Percentiles rank a stretch among this genome's conserved stretches.
Evolutionary conservation across 78 protist species (phyloP).

Genomic region (Dictyostelium firmibasis): DNA sequence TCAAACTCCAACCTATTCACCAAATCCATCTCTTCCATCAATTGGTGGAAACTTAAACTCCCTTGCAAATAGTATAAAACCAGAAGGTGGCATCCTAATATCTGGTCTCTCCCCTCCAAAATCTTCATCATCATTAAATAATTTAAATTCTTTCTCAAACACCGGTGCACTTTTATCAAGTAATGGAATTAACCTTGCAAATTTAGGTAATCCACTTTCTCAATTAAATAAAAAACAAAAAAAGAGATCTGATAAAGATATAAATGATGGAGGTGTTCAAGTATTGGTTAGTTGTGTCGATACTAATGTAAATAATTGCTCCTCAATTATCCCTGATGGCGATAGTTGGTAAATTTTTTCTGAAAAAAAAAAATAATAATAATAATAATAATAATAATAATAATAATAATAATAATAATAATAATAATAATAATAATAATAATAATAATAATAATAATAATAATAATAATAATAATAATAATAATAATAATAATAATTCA

Average conservation of each 20-base stretch:
- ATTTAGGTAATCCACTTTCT: not conserved
- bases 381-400: no score
- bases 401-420: no score
- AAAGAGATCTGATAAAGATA: conserved; percentile 7
- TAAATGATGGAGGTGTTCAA: conserved; percentile 22
- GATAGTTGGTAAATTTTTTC: conserved; percentile 19
- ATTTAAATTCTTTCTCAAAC: not conserved
- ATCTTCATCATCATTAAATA: not conserved
- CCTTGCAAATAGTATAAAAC: not conserved
- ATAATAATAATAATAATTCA: no score
- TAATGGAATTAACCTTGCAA: not conserved
- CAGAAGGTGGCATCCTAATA: not conserved
- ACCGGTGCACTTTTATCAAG: not conserved
- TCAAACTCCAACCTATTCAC: conserved; percentile 11
- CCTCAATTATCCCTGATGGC: conserved; percentile 21
- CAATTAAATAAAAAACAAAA: conserved; percentile 28
- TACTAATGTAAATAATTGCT: not conserved
- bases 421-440: no score
- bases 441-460: no score
- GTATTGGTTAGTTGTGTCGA: conserved; percentile 34
- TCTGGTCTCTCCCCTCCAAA: conserved; percentile 9
- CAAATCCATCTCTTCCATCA: conserved; percentile 1
- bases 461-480: no score
- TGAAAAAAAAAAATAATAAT: no score
- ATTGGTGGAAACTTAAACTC: not conserved